phyloP scores from a whole-genome alignment of 2,329 filamentous ascomycete genomes.

The Rutstroemia sp. region DNA sequence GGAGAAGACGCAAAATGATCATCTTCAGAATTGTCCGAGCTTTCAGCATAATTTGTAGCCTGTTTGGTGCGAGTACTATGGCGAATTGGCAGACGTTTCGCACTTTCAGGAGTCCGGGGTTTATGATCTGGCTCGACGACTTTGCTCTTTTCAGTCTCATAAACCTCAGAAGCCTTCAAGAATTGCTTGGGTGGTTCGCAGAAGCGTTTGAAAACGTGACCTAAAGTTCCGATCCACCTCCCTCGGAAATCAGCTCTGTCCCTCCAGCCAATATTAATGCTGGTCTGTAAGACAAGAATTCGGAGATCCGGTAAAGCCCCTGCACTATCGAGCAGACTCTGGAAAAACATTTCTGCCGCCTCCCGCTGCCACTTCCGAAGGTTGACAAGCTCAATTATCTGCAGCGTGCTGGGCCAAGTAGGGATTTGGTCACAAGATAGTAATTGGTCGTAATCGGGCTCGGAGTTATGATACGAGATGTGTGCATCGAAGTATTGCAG shows the following conservation, averaged over 20 bases:
- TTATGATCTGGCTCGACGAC: background rate
- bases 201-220: constrained; percentile 54
- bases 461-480: constrained; percentile 59
- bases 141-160: background rate
- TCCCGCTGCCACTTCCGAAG: constrained; percentile 66
- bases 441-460: constrained; percentile 66
- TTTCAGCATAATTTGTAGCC: constrained; percentile 23
- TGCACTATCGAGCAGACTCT: constrained; percentile 68
- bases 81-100: constrained; percentile 7
- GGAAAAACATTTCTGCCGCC: constrained; percentile 70
- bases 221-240: constrained; percentile 66
- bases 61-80: constrained; percentile 11
- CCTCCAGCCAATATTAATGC: constrained; percentile 75
- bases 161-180: constrained; percentile 3
- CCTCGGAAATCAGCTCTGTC: constrained; percentile 72
- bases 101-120: constrained; percentile 14
- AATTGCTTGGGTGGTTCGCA: constrained; percentile 28
- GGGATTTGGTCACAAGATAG: constrained; percentile 60
- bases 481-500: constrained; percentile 70
- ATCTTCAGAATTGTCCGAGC: constrained; percentile 16
- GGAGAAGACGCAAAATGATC: background rate
- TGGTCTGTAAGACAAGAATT: constrained; percentile 61
- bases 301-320: constrained; percentile 59
- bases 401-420: constrained; percentile 68
- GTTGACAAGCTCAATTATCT: constrained; percentile 66